Base-by-base conservation (phyloP, 2,329 filamentous ascomycete genomes). In the Hymenoscyphus fructigenus region DNA sequence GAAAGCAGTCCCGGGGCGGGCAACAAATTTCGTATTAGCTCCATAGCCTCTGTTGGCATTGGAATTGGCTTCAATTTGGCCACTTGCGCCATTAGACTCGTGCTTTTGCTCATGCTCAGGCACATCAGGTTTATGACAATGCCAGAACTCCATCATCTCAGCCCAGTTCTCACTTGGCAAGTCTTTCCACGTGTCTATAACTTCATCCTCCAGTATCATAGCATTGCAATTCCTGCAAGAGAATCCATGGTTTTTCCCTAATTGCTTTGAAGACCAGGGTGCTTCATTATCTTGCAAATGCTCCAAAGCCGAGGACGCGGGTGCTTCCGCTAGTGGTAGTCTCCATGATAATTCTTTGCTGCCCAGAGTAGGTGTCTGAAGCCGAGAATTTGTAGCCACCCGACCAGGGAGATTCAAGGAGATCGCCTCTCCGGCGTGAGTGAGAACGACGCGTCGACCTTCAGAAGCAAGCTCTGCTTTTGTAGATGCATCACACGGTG, bases 101-200 rank as follows among this genome's bases (percentile, higher is more conserved):
- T 60, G 47, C 2, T 57, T 41, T 29, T 82, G 71, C 53, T 81
- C 64, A 63, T 62, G 78, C 20, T 76, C 76, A 67, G 87, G 81
- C 63, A 87, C 81, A 66, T 88, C 83, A 47, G 96, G 95, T 78
- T 98, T 98, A 77, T 99, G 95, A 74, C 95, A 99, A 78, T 99
- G 96, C 95, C 95, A 99, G 71, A 99, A 96, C 77, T 99, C 96
- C 95, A 99, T 99, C 93, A 99, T 96, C 79, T 99, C 95, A 0
- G 95, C 96, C 95, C 95, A 99, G 74, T 97, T 94, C 72, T 96
- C 93, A 74, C 93, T 97, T 0, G 95, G 95, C 20, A 99, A 80
- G 74, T 99, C 93, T 78, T 94, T 97, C 94, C 95, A 99, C 44
- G 79, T 77, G 47, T 77, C 79, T 7, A 86, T 79, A 3, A 60